These are phyloP conservation scores for Phaseolus lunatus DNA, from an alignment of 306 rosid species.

Conservation along the genomic window DNA sequence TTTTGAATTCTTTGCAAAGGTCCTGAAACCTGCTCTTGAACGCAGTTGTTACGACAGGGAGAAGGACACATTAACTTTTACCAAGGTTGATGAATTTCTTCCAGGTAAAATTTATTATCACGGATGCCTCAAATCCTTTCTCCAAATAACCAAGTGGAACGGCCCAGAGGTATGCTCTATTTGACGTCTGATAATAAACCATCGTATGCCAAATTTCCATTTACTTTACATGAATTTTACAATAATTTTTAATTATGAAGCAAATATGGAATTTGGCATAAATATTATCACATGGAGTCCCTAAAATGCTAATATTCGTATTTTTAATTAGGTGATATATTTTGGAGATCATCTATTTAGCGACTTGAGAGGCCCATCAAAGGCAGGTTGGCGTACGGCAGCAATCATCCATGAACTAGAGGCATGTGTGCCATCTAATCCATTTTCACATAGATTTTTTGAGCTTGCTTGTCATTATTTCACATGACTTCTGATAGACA, in stretches of 20 bases:
- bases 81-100: conserved; percentile 84
- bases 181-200: conserved; percentile 35
- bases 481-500: conserved; percentile 1
- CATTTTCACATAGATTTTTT: conserved; percentile 32
- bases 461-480: conserved; percentile 30
- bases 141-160: conserved; percentile 89
- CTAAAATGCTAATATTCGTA: conserved; percentile 34
- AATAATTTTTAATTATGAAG: conserved; percentile 25
- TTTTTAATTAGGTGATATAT: conserved; percentile 80
- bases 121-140: conserved; percentile 95
- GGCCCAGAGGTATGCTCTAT: conserved; percentile 87
- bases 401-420: conserved; percentile 95
- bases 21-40: conserved; percentile 47
- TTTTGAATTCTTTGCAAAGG: conserved; percentile 40
- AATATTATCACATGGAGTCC: conserved; percentile 22
- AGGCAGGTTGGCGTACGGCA: conserved; percentile 99
- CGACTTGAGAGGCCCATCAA: conserved; percentile 94
- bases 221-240: conserved; percentile 36
- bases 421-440: conserved; percentile 53
- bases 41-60: conserved; percentile 82
- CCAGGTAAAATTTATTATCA: conserved; percentile 82
- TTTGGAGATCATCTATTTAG: conserved; percentile 98
- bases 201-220: conserved; percentile 17
- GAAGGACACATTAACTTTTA: conserved; percentile 85
- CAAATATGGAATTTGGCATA: conserved; percentile 3